phyloP scores from a whole-genome alignment of 169 alveolate species.

The Eimeria acervulina region DNA sequence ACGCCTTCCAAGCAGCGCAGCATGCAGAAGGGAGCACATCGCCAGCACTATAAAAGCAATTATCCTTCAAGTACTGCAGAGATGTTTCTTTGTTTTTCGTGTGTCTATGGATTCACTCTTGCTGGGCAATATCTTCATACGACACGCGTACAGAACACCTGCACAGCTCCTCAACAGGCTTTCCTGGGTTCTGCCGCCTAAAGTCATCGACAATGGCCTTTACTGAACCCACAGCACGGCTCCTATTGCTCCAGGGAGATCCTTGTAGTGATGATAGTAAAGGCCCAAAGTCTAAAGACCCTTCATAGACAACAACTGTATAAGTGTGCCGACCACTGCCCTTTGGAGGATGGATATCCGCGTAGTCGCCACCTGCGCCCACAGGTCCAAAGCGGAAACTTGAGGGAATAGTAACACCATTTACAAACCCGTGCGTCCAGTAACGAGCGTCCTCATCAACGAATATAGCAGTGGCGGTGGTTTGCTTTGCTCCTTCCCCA shows the following conservation, averaged over 20 bases:
- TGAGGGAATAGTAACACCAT: not conserved
- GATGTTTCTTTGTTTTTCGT: not conserved
- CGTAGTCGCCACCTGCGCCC: constrained; percentile 51
- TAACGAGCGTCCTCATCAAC: constrained; percentile 7
- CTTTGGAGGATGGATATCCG: constrained; percentile 33
- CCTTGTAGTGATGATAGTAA: not conserved
- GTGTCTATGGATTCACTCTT: not conserved
- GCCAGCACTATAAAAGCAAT: not conserved
- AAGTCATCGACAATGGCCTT: constrained; percentile 8
- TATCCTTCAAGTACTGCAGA: not conserved
- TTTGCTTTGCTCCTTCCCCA: not conserved
- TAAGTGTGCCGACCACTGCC: constrained; percentile 31
- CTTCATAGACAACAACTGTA: constrained; percentile 36
- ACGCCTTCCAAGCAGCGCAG: not conserved
- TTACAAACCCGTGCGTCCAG: not conserved
- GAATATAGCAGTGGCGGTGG: constrained; percentile 47
- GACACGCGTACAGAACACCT: constrained; percentile 33
- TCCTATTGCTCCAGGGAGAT: constrained; percentile 9
- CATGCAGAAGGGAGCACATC: not conserved
- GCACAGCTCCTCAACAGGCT: constrained; percentile 62
- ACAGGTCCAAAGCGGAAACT: constrained; percentile 18
- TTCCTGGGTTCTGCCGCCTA: not conserved
- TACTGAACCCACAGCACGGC: constrained; percentile 43
- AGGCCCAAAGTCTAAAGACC: not conserved
- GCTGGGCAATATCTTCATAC: not conserved